Evolutionary conservation across 1,284 basidiomycete species (phyloP), one percentile per base, ranked within the genome.

Genomic region (Thecaphora thlaspeos): DNA sequence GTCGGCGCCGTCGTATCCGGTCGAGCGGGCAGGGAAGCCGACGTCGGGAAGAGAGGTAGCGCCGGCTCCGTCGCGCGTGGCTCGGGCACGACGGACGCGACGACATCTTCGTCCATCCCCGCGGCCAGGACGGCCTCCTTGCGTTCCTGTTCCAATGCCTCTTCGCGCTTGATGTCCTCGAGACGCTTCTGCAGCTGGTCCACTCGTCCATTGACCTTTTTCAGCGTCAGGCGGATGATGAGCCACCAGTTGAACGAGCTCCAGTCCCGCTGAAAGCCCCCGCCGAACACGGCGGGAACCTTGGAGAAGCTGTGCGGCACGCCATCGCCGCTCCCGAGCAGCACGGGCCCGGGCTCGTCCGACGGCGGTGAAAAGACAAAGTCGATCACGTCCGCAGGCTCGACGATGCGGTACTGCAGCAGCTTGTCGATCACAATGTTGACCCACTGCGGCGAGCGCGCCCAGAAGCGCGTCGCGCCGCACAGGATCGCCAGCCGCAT

Each of bases 381-480:
- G 4, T 81, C 81, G 47, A 96, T 87, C 17, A 97, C 88, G 73
- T 98, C 93, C 15, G 87, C 85, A 0, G 93, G 91, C 73, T 97
- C 92, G 26, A 98, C 88, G 52, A 98, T 89, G 73, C 95, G 90
- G 79, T 99, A 99, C 79, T 98, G 94, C 84, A 98, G 88, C 59
- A 97, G 82, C 81, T 99, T 99, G 82, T 97, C 95, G 61, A 94
- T 87, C 5, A 96, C 92, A 71, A 98, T 77, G 21, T 56, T 40
- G 7, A 72, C 43, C 76, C 76, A 77, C 52, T 77, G 75, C 15
- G 67, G 80, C 89, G 95, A 21, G 81, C 78, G 1, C 83, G 84
- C 7, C 88, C 86, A 18, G 86, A 86, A 43, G 81, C 83, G 22
- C 91, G 83, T 65, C 90, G 85, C 62, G 87, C 87, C 32, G 80